phyloP scores from a whole-genome alignment of 1,284 basidiomycete species.

The Tylopilus orsonianus region DNA sequence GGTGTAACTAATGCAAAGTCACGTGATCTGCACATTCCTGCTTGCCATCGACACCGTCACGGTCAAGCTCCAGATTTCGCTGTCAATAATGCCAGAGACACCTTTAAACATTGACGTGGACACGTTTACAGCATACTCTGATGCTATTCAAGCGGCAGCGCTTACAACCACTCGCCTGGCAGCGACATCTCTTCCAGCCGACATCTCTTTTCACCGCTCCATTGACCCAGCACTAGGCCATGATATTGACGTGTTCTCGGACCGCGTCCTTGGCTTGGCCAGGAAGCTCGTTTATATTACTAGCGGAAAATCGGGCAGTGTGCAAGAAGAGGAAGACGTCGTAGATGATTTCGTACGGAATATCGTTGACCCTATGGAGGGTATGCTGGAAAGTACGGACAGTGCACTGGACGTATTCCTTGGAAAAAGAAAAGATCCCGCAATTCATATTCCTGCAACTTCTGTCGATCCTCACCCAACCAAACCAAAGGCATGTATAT shows the following conservation, averaged over 20 bases:
- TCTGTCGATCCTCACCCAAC: constrained; percentile 13
- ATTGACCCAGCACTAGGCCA: constrained; percentile 71
- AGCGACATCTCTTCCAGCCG: constrained; percentile 54
- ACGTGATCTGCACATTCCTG: too few species aligned
- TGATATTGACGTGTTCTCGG: constrained; percentile 63
- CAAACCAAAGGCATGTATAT: constrained; percentile 22
- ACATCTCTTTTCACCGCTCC: constrained; percentile 83
- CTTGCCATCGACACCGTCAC: background rate
- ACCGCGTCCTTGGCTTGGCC: constrained; percentile 59
- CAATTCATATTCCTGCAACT: constrained; percentile 52
- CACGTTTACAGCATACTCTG: constrained; percentile 45
- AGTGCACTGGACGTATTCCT: constrained; percentile 77
- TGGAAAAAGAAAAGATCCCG: constrained; percentile 68
- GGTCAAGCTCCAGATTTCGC: background rate
- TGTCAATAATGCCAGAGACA: constrained; percentile 1
- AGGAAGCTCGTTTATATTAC: constrained; percentile 64
- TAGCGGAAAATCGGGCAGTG: constrained; percentile 40
- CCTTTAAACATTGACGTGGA: constrained; percentile 16
- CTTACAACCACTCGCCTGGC: constrained; percentile 62
- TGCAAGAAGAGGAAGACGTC: constrained; percentile 76
- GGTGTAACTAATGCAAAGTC: too few species aligned
- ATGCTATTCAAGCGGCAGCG: constrained; percentile 54
- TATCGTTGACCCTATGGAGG: constrained; percentile 83
- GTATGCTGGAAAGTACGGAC: constrained; percentile 83
- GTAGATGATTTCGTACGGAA: constrained; percentile 77